These are phyloP conservation scores for Echinochloa phyllopogon DNA, from an alignment of 176 grass and related monocot genomes.

Conservation along the genomic window DNA sequence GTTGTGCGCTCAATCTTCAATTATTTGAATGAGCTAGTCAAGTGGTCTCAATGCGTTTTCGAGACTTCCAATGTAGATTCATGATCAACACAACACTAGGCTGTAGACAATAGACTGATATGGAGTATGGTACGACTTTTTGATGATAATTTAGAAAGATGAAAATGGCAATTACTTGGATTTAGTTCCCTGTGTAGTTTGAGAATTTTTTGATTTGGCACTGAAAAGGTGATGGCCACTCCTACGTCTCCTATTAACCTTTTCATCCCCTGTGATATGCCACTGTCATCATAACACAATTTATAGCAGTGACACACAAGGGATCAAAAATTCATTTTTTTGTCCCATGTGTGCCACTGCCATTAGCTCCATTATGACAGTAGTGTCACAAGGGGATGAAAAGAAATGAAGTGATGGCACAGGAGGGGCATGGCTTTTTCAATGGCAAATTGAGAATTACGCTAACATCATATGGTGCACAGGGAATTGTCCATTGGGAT, in stretches of 20 bases:
- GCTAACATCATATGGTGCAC: neutral
- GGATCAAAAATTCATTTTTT: neutral
- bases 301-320: neutral
- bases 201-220: conserved; percentile 1
- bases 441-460: neutral
- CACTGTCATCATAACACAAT: neutral
- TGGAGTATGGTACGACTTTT: neutral
- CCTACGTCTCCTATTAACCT: neutral
- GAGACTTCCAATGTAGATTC: neutral
- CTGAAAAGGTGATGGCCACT: neutral
- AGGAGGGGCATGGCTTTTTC: neutral
- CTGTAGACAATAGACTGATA: neutral
- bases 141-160: neutral
- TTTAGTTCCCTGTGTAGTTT: neutral
- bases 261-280: neutral
- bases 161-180: neutral
- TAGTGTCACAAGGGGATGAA: neutral
- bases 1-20: neutral
- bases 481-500: neutral
- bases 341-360: neutral
- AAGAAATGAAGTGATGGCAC: neutral
- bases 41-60: neutral
- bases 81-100: neutral
- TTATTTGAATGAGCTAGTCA: conserved; percentile 7
- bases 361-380: neutral